A percentile compares a stretch with the other conserved stretches of the same genome.
Conservation (phyloP, 179 eudicot species). For the Gypsophila paniculata region DNA sequence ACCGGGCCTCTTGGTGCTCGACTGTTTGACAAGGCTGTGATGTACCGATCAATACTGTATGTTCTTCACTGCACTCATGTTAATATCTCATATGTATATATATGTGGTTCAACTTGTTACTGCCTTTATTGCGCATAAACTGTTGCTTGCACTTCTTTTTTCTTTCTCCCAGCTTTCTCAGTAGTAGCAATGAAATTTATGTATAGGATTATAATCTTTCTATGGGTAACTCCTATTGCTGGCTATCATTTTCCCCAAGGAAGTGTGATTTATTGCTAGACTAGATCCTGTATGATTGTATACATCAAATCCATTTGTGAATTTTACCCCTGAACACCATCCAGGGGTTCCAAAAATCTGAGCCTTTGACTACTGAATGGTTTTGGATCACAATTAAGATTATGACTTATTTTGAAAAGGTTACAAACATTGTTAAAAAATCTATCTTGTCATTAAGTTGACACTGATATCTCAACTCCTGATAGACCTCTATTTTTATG, state of each 20-base stretch:
- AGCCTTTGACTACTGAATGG: not conserved
- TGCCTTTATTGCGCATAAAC: not conserved
- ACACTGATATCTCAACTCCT: too few species aligned
- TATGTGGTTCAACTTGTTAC: not conserved
- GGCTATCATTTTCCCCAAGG: conserved; percentile 1
- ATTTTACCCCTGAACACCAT: not conserved
- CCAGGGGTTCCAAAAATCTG: not conserved
- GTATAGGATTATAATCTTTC: conserved; percentile 3
- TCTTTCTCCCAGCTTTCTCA: not conserved
- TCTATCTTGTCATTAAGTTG: too few species aligned
- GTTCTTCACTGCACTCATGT: conserved; percentile 24
- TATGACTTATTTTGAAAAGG: too few species aligned
- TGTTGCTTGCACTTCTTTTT: conserved; percentile 10
- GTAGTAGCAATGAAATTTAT: not conserved
- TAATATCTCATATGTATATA: conserved; percentile 9
- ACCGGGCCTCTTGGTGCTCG: conserved; percentile 96
- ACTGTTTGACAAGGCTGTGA: conserved; percentile 85
- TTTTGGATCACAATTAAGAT: too few species aligned
- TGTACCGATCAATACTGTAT: conserved; percentile 77
- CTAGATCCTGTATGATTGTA: not conserved
- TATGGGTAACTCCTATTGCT: not conserved
- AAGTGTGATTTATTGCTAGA: not conserved
- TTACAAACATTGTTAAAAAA: too few species aligned
- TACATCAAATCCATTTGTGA: not conserved
- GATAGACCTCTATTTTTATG: too few species aligned